A percentile compares a stretch with the other conserved stretches of the same genome.
phyloP scores from a whole-genome alignment of 176 grass and related monocot species.

The sorghum (Sorghum bicolor) region Sorghum_bicolor_NCBIv3 NC_012877.2:58274001-58274500 shows the following conservation, averaged over 20 bases:
- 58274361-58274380: conserved; percentile 35
- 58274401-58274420: neutral
- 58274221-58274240: neutral
- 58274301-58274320: neutral
- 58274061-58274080: no score
- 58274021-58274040: no score
- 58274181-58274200: no score
- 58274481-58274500: neutral
- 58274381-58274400: neutral
- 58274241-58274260: neutral
- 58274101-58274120: no score
- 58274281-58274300: neutral
- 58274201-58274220: neutral
- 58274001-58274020: no score
- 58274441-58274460: neutral
- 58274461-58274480: neutral
- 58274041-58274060: no score
- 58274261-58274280: conserved; percentile 12
- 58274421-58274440: neutral
- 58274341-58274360: neutral
- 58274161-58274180: no score
- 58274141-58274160: no score
- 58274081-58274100: no score
- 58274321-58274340: neutral
- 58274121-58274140: no score